Conservation (phyloP, 2,329 filamentous ascomycete genomes). For the Alternaria sp. region DNA sequence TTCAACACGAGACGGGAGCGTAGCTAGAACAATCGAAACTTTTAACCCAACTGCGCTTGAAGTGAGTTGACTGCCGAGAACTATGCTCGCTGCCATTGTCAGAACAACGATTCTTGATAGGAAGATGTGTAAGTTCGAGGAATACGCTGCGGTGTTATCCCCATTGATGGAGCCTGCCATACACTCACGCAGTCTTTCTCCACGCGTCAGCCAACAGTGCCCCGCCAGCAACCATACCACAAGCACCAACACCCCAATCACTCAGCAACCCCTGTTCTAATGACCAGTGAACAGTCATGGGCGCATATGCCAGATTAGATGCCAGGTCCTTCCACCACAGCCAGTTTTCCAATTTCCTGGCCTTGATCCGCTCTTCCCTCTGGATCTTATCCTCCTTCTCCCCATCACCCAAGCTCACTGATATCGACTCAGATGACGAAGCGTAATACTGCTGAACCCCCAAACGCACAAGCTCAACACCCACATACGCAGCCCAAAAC, state of each 20-base stretch:
- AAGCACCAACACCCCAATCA: conserved; percentile 63
- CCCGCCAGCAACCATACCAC: conserved; percentile 60
- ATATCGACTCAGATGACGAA: background rate
- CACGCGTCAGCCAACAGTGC: conserved; percentile 55
- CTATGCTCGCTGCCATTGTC: too few relatives aligned
- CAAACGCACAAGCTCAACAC: conserved; percentile 75
- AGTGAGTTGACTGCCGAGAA: too few relatives aligned
- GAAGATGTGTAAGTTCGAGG: background rate
- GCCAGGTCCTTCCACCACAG: conserved; percentile 71
- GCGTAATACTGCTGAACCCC: conserved; percentile 46
- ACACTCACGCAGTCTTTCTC: conserved; percentile 43
- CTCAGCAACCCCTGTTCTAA: conserved; percentile 62
- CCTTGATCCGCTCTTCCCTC: conserved; percentile 31
- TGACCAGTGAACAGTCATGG: conserved; percentile 85
- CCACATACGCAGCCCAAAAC: conserved; percentile 81
- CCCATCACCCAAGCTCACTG: conserved; percentile 36
- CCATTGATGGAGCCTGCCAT: background rate
- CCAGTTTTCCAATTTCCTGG: conserved; percentile 39
- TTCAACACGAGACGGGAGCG: background rate
- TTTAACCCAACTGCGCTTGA: background rate
- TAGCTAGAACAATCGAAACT: background rate
- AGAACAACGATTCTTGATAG: too few relatives aligned
- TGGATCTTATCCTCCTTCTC: conserved; percentile 57
- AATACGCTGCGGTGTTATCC: background rate
- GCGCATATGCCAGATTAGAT: conserved; percentile 77